These are phyloP conservation scores for Stagonosporopsis vannaccii DNA, from an alignment of 2,329 filamentous ascomycete genomes.

Conservation along the genomic window DNA sequence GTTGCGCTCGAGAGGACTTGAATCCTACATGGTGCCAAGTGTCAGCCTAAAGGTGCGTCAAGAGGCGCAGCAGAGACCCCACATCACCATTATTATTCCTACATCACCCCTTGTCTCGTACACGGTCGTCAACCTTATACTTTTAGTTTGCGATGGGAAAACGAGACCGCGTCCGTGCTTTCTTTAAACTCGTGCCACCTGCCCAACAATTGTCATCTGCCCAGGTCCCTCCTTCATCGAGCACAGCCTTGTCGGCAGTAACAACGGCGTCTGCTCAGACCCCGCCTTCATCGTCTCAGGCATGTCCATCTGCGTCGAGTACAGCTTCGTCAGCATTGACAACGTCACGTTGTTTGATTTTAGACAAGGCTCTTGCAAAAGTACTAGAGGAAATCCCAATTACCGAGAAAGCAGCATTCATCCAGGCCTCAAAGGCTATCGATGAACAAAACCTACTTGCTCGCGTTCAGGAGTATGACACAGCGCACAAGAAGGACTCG, in stretches of 20 bases:
- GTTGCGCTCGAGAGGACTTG: neutral
- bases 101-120: neutral
- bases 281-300: neutral
- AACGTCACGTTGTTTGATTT: neutral
- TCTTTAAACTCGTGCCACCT: neutral
- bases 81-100: no score
- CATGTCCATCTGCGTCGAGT: neutral
- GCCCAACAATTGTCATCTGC: neutral
- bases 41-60: neutral
- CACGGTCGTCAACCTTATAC: neutral
- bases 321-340: neutral
- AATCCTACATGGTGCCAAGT: neutral
- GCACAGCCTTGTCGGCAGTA: neutral
- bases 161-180: neutral
- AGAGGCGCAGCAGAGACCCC: neutral
- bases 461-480: slow-evolving; percentile 15
- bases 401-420: slow-evolving; percentile 23
- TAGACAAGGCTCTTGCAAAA: neutral
- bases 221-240: neutral
- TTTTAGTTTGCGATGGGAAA: neutral
- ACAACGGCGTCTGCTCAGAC: neutral
- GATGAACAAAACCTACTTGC: slow-evolving; percentile 22
- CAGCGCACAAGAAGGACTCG: slow-evolving; percentile 22
- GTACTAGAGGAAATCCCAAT: slow-evolving; percentile 18
- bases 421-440: slow-evolving; percentile 12